Percentiles rank a stretch among this genome's conserved stretches.
These are phyloP conservation scores for Suhomyces sp. DNA, from an alignment of 805 yeast species.

Conservation along the genomic window DNA sequence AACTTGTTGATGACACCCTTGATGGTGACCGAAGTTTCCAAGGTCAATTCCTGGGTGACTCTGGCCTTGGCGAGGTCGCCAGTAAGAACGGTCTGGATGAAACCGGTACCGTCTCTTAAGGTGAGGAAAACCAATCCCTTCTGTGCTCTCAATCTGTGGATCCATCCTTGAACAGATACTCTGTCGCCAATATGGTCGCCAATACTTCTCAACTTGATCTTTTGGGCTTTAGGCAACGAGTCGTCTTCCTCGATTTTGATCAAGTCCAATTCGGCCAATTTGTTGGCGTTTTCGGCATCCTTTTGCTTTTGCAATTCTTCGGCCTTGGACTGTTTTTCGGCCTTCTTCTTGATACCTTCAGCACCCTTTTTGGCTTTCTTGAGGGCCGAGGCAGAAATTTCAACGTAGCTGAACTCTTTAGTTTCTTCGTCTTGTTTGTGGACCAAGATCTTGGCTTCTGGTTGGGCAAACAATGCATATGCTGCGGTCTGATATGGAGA, in stretches of 20 bases:
- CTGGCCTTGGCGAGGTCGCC: conserved; percentile 93
- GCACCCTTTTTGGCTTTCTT: conserved; percentile 97
- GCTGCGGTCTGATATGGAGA: conserved; percentile 82
- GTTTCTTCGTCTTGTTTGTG: conserved; percentile 58
- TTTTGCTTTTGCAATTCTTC: conserved; percentile 61
- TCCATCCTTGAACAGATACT: conserved; percentile 87
- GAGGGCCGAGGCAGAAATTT: conserved; percentile 84
- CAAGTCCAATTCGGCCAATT: conserved; percentile 70
- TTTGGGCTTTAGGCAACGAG: conserved; percentile 66
- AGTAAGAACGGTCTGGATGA: conserved; percentile 75
- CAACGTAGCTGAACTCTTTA: conserved; percentile 55
- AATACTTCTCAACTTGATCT: conserved; percentile 60
- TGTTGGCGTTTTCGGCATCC: conserved; percentile 59
- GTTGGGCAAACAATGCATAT: conserved; percentile 59
- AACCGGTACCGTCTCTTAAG: conserved; percentile 94
- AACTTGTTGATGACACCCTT: conserved; percentile 78
- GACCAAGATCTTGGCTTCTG: conserved; percentile 57
- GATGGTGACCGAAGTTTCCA: conserved; percentile 80
- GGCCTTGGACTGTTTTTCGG: conserved; percentile 60
- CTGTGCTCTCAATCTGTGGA: conserved; percentile 89
- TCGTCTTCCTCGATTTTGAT: conserved; percentile 73
- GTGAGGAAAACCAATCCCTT: conserved; percentile 90
- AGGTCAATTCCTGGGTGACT: conserved; percentile 77
- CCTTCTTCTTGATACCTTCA: conserved; percentile 83
- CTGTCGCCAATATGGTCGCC: conserved; percentile 61